A percentile compares a stretch with the other conserved stretches of the same genome.
Conservation (phyloP, 495 filamentous ascomycete genomes). For the Tuber indicum region DNA sequence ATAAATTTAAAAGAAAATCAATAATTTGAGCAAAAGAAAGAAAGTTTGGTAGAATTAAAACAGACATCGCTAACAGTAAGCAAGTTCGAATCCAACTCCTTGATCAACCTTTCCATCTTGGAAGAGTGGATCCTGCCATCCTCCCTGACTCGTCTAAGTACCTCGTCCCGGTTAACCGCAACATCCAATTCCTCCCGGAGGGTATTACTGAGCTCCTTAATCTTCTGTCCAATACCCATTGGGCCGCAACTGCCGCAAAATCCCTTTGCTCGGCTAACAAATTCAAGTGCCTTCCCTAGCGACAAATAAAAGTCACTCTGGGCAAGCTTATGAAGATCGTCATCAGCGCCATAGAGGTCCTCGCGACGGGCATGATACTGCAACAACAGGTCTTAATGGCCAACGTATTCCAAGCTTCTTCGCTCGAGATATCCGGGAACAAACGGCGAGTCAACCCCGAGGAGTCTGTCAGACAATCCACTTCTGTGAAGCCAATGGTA, state of each 20-base stretch:
- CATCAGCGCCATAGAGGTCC: slow-evolving; percentile 74
- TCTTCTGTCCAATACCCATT: slow-evolving; percentile 37
- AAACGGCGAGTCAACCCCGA: slow-evolving; percentile 72
- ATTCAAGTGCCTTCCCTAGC: slow-evolving; percentile 74
- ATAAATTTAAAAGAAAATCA: slow-evolving; percentile 34
- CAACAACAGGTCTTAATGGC: slow-evolving; percentile 87
- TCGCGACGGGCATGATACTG: slow-evolving; percentile 73
- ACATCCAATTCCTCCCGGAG: slow-evolving; percentile 83
- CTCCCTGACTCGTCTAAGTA: slow-evolving; percentile 68
- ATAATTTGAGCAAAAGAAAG: slow-evolving; percentile 12
- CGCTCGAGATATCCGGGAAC: slow-evolving; percentile 80
- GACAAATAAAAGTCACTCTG: too few relatives aligned
- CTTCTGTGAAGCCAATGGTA: slow-evolving; percentile 94
- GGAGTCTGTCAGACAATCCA: slow-evolving; percentile 72
- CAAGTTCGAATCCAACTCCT: slow-evolving; percentile 66
- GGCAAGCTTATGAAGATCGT: slow-evolving; percentile 72
- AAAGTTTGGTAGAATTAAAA: slow-evolving; percentile 25
- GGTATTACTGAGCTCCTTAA: slow-evolving; percentile 59
- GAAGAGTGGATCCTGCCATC: slow-evolving; percentile 61
- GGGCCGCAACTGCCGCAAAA: slow-evolving; percentile 39
- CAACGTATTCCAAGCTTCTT: slow-evolving; percentile 58
- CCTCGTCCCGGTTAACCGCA: slow-evolving; percentile 87
- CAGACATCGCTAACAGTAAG: slow-evolving; percentile 66
- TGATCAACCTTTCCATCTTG: slow-evolving; percentile 55
- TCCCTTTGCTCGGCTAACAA: slow-evolving; percentile 74